Evolutionary conservation across 805 yeast genomes (phyloP).

Genomic region (Ogataea pignaliae): DNA sequence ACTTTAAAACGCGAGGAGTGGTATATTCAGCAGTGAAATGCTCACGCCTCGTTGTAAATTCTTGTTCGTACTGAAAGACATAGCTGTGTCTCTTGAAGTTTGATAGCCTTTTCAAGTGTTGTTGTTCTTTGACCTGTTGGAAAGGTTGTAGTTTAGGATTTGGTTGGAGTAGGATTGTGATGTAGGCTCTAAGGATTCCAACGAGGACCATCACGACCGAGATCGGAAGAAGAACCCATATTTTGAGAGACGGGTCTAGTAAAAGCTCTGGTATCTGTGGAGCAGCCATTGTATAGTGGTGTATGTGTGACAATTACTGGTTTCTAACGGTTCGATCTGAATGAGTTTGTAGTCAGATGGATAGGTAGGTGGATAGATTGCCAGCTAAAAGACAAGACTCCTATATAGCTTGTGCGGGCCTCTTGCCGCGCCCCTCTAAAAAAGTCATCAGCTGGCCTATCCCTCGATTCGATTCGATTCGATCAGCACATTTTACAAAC

Average conservation of each 20-base stretch:
- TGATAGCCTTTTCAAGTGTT: slow-evolving; percentile 56
- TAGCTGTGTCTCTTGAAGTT: slow-evolving; percentile 51
- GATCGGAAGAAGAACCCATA: slow-evolving; percentile 91
- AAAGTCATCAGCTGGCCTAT: no score
- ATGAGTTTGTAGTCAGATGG: no score
- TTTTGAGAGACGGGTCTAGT: slow-evolving; percentile 75
- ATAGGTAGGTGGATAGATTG: no score
- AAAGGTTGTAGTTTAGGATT: slow-evolving; percentile 49
- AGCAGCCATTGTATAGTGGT: slow-evolving; percentile 3
- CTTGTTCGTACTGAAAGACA: slow-evolving; percentile 39
- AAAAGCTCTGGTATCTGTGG: slow-evolving; percentile 46
- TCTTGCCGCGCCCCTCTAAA: no score
- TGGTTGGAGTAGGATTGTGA: slow-evolving; percentile 58
- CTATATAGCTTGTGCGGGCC: no score
- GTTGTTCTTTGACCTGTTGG: slow-evolving; percentile 55
- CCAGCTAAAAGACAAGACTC: slow-evolving; percentile 45
- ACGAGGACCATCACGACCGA: slow-evolving; percentile 85
- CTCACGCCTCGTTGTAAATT: slow-evolving; percentile 53
- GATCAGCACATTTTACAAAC: no score
- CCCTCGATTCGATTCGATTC: no score
- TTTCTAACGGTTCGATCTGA: no score
- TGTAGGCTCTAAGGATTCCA: slow-evolving; percentile 70
- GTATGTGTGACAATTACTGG: no score
- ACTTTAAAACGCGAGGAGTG: slow-evolving; percentile 35
- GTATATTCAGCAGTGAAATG: slow-evolving; percentile 40